Percentiles rank a stretch among this genome's conserved stretches.
These are phyloP conservation scores for Aspergillus pseudonomiae DNA, from an alignment of 2,329 filamentous ascomycete genomes.

Conservation along the genomic window DNA sequence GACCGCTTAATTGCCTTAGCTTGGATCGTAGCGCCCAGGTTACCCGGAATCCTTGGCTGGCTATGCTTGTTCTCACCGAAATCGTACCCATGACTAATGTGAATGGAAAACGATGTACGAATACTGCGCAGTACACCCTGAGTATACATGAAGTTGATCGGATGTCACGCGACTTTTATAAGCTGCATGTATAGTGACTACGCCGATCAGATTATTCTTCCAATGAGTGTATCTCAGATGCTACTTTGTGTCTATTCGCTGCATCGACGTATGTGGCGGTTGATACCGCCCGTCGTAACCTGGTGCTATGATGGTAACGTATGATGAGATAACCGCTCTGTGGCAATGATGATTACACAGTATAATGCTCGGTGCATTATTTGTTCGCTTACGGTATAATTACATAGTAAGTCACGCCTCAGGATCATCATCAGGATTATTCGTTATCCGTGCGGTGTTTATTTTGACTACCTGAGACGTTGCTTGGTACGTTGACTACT, in stretches of 20 bases:
- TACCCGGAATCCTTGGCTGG: slow-evolving; percentile 1
- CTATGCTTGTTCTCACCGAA: slow-evolving; percentile 1
- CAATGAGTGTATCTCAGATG: no score
- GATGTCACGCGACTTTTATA: not conserved
- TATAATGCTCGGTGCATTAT: not conserved
- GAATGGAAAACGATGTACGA: not conserved
- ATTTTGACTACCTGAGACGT: not conserved
- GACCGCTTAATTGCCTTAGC: not conserved
- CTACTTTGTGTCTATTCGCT: no score
- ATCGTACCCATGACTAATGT: not conserved
- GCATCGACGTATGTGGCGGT: slow-evolving; percentile 1
- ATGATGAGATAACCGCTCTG: not conserved
- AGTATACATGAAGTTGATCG: not conserved
- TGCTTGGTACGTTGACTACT: not conserved
- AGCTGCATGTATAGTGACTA: no score
- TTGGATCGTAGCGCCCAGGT: not conserved
- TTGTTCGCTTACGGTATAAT: not conserved
- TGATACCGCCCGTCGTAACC: not conserved
- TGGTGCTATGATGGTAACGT: not conserved
- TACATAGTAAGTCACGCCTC: not conserved
- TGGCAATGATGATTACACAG: not conserved
- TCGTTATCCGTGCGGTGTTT: not conserved
- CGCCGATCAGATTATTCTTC: no score
- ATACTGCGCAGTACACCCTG: no score
- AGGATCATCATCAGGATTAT: not conserved